Conservation (phyloP, 1,139 yeast genomes). For the Geotrichum klebahnii region DNA sequence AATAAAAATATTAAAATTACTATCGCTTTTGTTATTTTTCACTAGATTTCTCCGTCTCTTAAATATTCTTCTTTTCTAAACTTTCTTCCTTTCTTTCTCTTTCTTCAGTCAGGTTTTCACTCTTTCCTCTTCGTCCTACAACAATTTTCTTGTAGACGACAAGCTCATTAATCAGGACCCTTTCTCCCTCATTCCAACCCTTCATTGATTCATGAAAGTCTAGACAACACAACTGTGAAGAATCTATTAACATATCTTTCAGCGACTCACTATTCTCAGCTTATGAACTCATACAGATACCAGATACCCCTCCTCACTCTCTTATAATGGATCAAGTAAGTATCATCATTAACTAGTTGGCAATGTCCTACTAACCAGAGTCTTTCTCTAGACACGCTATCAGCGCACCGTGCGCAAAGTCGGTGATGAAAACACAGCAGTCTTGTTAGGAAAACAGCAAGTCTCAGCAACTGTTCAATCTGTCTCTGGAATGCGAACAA, state of each 20-base stretch:
- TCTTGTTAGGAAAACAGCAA: conserved; percentile 1
- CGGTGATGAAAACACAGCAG: conserved; percentile 13
- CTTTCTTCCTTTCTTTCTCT: neutral
- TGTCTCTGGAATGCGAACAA: conserved; percentile 1
- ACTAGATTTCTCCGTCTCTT: neutral
- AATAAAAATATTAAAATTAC: neutral
- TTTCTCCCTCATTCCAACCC: neutral
- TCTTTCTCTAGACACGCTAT: conserved; percentile 8
- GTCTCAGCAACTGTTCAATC: neutral
- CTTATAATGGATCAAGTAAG: conserved; percentile 18
- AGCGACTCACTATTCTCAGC: too few relatives aligned
- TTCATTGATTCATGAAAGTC: too few relatives aligned
- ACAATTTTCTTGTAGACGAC: too few relatives aligned
- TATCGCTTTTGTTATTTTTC: neutral
- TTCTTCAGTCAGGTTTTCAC: neutral
- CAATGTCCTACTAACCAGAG: neutral
- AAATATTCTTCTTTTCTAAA: neutral
- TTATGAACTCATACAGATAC: neutral
- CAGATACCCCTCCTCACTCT: neutral
- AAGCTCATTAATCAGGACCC: too few relatives aligned
- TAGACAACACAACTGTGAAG: too few relatives aligned
- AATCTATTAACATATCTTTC: too few relatives aligned
- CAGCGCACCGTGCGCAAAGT: conserved; percentile 5
- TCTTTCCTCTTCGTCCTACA: neutral
- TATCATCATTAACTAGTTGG: neutral